Evolutionary conservation across 768 basidiomycete species (phyloP).

Genomic region (Kwoniella heveanensis): DNA sequence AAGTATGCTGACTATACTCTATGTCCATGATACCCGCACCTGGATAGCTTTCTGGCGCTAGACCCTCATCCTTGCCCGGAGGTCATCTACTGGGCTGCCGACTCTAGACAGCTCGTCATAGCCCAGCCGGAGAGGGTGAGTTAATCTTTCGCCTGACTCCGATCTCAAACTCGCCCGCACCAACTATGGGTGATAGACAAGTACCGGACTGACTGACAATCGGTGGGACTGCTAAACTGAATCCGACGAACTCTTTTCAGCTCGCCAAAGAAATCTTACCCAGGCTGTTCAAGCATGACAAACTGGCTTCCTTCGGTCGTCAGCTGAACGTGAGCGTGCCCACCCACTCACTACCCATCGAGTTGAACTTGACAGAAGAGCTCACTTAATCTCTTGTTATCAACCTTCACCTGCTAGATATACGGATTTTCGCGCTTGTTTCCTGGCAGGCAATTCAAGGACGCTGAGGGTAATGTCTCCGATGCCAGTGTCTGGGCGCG

Average conservation of each 20-base stretch:
- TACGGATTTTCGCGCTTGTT: slow-evolving; percentile 55
- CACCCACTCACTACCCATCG: no score
- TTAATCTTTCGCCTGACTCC: slow-evolving; percentile 2
- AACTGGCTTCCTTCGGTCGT: slow-evolving; percentile 53
- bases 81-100: slow-evolving; percentile 55
- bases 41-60: slow-evolving; percentile 52
- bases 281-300: slow-evolving; percentile 53
- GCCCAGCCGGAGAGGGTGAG: slow-evolving; percentile 49
- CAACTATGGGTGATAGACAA: no score
- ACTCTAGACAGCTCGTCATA: slow-evolving; percentile 52
- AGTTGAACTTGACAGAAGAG: no score
- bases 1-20: no score
- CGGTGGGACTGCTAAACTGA: no score
- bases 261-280: slow-evolving; percentile 53
- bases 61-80: slow-evolving; percentile 48
- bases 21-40: no score
- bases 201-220: no score
- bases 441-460: slow-evolving; percentile 54
- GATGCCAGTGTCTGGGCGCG: slow-evolving; percentile 55
- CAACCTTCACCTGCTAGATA: no score
- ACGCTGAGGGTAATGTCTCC: slow-evolving; percentile 46
- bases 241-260: slow-evolving; percentile 8
- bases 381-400: no score
- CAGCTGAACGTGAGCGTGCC: slow-evolving; percentile 55
- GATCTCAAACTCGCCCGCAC: no score